Base-by-base conservation (phyloP, 768 basidiomycete genomes). In the Amanita molliuscula region DNA sequence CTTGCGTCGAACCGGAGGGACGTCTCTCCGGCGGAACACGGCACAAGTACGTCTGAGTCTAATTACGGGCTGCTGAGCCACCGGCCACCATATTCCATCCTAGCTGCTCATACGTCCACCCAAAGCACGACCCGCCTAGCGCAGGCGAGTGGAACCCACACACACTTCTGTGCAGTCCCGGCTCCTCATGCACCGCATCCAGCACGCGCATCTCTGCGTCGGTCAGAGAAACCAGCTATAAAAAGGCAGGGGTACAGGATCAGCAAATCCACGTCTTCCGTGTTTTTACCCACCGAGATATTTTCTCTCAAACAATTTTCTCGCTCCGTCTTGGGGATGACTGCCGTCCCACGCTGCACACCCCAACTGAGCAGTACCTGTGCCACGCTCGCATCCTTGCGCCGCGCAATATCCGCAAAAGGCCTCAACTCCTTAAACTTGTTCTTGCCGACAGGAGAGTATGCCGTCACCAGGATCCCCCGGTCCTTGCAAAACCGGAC, bases 281-380 rank as follows among this genome's bases (percentile, higher is more conserved):
- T 53, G 59, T 78, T 67, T 25, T n/a, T 1, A 41, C 48, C 6
- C 38, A 73, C 72, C 4, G 64, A 61, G 37, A 73, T 65, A 60
- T 84, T 82, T 18, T 67, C 64, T 37, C 60, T 63, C 64, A 81
- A 67, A 9, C 81, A 68, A n/a, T 59, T 61, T 23, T 58, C 56
- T 50, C 75, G 56, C 61, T 77, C 75, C 34, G 69, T 75, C 67
- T 84, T 84, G 29, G 83, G 83, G 55, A 84, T 72, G 47, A 81
- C 73, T 18, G 74, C 69, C 31, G 81, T 73, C 5, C 76, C 76
- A 18, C 78, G 74, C 58, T 82, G 78, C 13, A 77, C 76, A 5
- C 74, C 77, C 84, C 84, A 85, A 54, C 77, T 70, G 15, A 85
- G 64, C 25, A 82, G 59, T 16, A 83, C 71, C 59, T 82, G 79